phyloP scores from a whole-genome alignment of 306 rosid species.

The Prunus fruticosa region DNA sequence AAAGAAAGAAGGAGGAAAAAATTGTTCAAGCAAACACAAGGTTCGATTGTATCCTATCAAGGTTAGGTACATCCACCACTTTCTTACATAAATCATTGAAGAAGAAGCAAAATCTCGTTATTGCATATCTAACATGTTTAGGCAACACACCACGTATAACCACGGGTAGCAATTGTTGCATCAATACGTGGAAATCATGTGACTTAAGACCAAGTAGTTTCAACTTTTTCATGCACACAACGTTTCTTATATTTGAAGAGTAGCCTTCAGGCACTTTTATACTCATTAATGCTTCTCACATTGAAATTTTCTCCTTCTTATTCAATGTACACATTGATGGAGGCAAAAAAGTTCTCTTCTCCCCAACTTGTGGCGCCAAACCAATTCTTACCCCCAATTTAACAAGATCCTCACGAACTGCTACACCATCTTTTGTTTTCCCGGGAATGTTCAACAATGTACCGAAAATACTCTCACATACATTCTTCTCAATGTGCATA shows the following conservation, averaged over 20 bases:
- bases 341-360: background rate
- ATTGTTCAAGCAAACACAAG: background rate
- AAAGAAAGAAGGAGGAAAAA: background rate
- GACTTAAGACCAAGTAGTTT: background rate
- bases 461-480: background rate
- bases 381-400: no score
- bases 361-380: background rate
- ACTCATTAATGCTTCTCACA: background rate
- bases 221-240: background rate
- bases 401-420: background rate
- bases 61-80: background rate
- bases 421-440: background rate
- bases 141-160: background rate
- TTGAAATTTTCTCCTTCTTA: background rate
- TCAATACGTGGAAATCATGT: background rate
- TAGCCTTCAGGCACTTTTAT: background rate
- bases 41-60: background rate
- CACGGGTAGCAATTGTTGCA: background rate
- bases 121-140: background rate
- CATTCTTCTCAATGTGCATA: slow-evolving; percentile 11
- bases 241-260: background rate
- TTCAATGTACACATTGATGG: background rate
- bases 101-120: background rate
- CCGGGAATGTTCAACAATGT: background rate
- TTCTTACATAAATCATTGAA: background rate